Evolutionary conservation across 345 rosid species (phyloP).

Genomic region (Cardamine resedifolia): DNA sequence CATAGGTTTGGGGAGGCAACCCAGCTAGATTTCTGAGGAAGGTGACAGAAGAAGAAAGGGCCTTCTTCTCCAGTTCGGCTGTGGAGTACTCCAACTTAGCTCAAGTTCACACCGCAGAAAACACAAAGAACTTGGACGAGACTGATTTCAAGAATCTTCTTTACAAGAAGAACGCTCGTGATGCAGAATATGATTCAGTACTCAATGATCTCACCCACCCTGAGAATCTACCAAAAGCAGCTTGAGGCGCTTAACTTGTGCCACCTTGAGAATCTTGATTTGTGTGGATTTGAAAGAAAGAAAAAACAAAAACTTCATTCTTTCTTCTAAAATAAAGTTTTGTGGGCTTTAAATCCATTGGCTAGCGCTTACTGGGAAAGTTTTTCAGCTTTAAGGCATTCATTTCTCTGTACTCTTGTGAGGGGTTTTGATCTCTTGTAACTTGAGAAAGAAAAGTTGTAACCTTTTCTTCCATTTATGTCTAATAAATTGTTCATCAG

Average conservation of each 20-base stretch:
- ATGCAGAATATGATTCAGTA: constrained; percentile 76
- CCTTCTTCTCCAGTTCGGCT: constrained; percentile 73
- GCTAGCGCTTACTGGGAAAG: constrained; percentile 12
- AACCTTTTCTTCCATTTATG: constrained; percentile 22
- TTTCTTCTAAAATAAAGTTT: constrained; percentile 32
- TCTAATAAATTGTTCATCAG: constrained; percentile 20
- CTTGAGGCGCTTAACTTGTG: constrained; percentile 5
- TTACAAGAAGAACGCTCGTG: constrained; percentile 68
- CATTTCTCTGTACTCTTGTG: constrained; percentile 11
- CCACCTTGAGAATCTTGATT: constrained; percentile 12
- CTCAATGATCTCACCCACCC: constrained; percentile 62
- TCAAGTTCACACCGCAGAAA: constrained; percentile 81
- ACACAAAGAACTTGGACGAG: constrained; percentile 64
- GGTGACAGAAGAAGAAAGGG: constrained; percentile 79
- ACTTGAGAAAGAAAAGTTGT: constrained; percentile 19
- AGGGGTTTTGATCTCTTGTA: constrained; percentile 20
- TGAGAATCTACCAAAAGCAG: constrained; percentile 51
- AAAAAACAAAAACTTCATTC: constrained; percentile 16
- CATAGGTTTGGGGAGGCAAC: constrained; percentile 92
- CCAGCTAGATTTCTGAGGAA: constrained; percentile 84
- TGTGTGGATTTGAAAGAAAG: constrained; percentile 22
- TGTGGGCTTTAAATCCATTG: background rate
- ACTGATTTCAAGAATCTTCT: constrained; percentile 71
- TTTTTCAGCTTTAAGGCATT: constrained; percentile 15
- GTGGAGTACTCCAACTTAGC: constrained; percentile 68